A percentile compares a stretch with the other conserved stretches of the same genome.
These are phyloP conservation scores for Fusarium tanahbumbuense DNA, from an alignment of 2,329 filamentous ascomycete genomes.

Conservation along the genomic window DNA sequence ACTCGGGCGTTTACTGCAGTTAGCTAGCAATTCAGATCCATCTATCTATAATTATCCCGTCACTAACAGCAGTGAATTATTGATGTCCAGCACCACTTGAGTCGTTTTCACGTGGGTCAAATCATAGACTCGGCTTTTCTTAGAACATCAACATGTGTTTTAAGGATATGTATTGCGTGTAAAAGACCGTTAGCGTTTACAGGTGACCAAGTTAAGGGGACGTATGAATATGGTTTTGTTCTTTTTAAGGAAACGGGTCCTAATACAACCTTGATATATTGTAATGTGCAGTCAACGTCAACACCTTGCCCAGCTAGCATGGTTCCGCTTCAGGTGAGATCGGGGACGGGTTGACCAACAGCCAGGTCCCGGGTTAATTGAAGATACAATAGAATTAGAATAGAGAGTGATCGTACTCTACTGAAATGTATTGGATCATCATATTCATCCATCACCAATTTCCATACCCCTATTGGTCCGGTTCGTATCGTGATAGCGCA, in stretches of 20 bases:
- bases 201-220: constrained; percentile 22
- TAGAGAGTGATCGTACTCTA: constrained; percentile 10
- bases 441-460: constrained; percentile 18
- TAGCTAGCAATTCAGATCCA: neutral
- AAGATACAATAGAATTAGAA: constrained; percentile 23
- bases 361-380: constrained; percentile 41
- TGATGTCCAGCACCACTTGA: neutral
- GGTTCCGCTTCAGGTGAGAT: constrained; percentile 47
- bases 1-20: constrained; percentile 14
- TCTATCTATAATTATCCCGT: constrained; percentile 9
- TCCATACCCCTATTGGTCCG: constrained; percentile 13
- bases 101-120: constrained; percentile 21
- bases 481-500: constrained; percentile 35
- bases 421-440: neutral
- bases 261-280: constrained; percentile 26
- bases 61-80: neutral
- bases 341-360: constrained; percentile 37
- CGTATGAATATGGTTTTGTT: constrained; percentile 20
- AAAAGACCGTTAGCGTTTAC: constrained; percentile 9
- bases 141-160: neutral
- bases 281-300: neutral
- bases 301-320: constrained; percentile 39
- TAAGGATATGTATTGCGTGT: constrained; percentile 13
- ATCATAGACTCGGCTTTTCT: constrained; percentile 12
- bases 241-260: constrained; percentile 42